Evolutionary conservation across 2,329 filamentous ascomycete species (phyloP).

Genomic region (Cryphonectria naterciae): DNA sequence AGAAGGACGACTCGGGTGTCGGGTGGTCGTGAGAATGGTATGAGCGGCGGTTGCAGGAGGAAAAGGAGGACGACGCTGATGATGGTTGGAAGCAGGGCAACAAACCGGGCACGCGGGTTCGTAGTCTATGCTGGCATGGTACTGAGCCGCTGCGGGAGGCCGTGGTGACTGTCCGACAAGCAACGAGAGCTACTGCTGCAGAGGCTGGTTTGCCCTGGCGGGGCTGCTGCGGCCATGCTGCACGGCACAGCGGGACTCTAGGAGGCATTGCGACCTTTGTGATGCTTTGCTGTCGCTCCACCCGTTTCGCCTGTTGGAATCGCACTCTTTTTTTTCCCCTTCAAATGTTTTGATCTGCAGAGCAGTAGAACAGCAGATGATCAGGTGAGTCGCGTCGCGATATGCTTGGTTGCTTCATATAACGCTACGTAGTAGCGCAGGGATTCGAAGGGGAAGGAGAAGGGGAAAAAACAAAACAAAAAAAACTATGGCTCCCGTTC

Average conservation of each 20-base stretch:
- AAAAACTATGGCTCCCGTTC: slow-evolving; percentile 7
- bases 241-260: slow-evolving; percentile 18
- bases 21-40: slow-evolving; percentile 80
- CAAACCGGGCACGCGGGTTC: neutral
- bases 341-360: neutral
- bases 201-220: slow-evolving; percentile 25
- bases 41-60: slow-evolving; percentile 34
- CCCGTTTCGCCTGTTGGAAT: neutral
- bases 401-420: slow-evolving; percentile 3
- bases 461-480: slow-evolving; percentile 1
- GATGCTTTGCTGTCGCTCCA: neutral
- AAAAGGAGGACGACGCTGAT: slow-evolving; percentile 18
- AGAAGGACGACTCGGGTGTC: slow-evolving; percentile 63
- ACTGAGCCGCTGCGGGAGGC: slow-evolving; percentile 1
- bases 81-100: slow-evolving; percentile 18
- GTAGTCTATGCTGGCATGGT: neutral
- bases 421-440: neutral
- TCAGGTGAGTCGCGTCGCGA: slow-evolving; percentile 9
- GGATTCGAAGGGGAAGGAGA: neutral
- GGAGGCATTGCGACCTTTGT: slow-evolving; percentile 18
- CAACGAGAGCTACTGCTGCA: neutral
- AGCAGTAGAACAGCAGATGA: slow-evolving; percentile 9
- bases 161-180: neutral
- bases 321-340: neutral
- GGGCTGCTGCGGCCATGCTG: neutral